Evolutionary conservation across 306 rosid genomes (phyloP).

Genomic region (Glycine tomentella): DNA sequence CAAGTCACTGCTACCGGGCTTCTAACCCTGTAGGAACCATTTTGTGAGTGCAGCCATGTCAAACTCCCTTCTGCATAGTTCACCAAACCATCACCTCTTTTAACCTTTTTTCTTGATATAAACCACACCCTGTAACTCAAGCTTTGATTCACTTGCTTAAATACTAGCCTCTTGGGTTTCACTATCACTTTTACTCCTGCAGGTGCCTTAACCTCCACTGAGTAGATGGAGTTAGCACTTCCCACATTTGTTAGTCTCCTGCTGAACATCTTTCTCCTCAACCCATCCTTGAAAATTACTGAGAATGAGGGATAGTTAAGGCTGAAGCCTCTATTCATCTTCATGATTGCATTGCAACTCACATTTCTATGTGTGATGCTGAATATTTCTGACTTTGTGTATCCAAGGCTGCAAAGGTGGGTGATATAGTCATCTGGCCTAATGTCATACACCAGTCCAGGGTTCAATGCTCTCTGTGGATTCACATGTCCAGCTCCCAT

Average conservation of each 20-base stretch:
- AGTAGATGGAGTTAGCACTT: constrained; percentile 71
- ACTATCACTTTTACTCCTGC: constrained; percentile 73
- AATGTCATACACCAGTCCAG: constrained; percentile 82
- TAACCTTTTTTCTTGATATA: constrained; percentile 63
- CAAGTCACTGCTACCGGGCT: constrained; percentile 90
- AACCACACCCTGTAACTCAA: constrained; percentile 72
- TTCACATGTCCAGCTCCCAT: constrained; percentile 86
- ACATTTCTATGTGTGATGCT: constrained; percentile 78
- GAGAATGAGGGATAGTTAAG: constrained; percentile 89
- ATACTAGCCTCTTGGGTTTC: constrained; percentile 64
- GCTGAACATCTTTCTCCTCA: constrained; percentile 56
- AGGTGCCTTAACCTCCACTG: constrained; percentile 73
- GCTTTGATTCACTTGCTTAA: constrained; percentile 61
- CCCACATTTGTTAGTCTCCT: constrained; percentile 81
- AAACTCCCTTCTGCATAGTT: constrained; percentile 71
- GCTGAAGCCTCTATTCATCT: constrained; percentile 75
- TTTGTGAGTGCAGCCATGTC: constrained; percentile 71
- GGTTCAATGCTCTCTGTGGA: constrained; percentile 72
- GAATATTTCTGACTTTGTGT: constrained; percentile 67
- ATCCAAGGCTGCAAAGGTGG: constrained; percentile 87
- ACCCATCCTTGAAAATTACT: constrained; percentile 61
- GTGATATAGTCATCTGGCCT: constrained; percentile 69
- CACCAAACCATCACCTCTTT: constrained; percentile 27
- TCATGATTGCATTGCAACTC: constrained; percentile 63
- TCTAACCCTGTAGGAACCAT: constrained; percentile 66